Evolutionary conservation across 2,329 filamentous ascomycete genomes (phyloP).

Genomic region (Monosporascus ibericus): DNA sequence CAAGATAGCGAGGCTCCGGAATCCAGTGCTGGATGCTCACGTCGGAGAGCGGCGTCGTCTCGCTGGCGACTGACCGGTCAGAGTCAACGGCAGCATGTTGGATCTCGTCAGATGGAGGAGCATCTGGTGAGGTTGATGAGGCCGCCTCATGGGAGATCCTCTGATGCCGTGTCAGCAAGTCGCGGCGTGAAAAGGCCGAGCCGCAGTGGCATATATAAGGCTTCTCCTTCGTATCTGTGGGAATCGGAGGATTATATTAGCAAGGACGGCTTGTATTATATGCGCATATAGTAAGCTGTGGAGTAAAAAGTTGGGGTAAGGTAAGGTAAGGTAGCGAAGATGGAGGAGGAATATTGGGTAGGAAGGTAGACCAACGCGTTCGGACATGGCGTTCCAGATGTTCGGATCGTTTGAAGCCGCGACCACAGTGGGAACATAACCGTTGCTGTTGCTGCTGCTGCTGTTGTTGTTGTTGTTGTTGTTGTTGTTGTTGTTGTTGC

Average conservation of each 20-base stretch:
- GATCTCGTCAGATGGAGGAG: constrained; percentile 21
- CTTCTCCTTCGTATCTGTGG: constrained; percentile 41
- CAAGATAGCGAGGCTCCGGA: constrained; percentile 16
- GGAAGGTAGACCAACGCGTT: constrained; percentile 34
- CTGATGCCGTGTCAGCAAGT: constrained; percentile 38
- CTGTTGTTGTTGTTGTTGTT: no score
- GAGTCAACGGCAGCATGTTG: constrained; percentile 21
- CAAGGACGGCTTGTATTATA: not conserved
- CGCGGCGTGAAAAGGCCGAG: constrained; percentile 37
- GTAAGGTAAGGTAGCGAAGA: constrained; percentile 1
- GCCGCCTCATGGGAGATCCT: constrained; percentile 31
- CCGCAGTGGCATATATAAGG: constrained; percentile 39
- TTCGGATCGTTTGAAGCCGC: constrained; percentile 39
- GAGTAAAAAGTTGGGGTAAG: constrained; percentile 4
- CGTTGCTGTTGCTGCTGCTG: constrained; percentile 15
- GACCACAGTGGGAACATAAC: constrained; percentile 34
- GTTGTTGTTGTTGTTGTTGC: not conserved
- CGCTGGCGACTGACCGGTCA: constrained; percentile 21
- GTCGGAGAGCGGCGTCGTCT: constrained; percentile 27
- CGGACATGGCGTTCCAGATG: constrained; percentile 40
- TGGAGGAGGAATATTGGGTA: constrained; percentile 5
- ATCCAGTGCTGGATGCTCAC: constrained; percentile 23
- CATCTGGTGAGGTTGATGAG: constrained; percentile 22
- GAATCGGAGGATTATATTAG: not conserved
- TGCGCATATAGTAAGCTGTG: constrained; percentile 1